Base-by-base conservation (phyloP, 352 stramenopile genomes). In the Pythium aquatile region DNA sequence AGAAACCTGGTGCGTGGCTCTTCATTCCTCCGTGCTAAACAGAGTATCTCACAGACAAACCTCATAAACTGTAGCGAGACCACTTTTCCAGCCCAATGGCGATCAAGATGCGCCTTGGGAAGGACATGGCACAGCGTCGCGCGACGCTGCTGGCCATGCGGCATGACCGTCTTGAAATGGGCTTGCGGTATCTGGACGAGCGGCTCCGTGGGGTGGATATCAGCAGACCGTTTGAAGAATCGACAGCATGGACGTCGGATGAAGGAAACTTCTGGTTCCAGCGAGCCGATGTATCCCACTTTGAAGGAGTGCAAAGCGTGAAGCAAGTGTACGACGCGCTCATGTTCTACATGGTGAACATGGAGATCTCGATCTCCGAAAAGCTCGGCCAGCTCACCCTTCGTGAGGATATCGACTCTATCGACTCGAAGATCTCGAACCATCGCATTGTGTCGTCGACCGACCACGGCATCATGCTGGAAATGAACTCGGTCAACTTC, bases 331-430 rank as follows among this genome's bases (percentile, higher is more conserved):
- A 74, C 37, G 78, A 90, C 14, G 68, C 74, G 11, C 60, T 85
- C 8, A 52, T 76, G 10, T 77, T 68, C 16, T 84, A 78, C 65
- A 70, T 78, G 48, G 37, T 75, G 14, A 85, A 83, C 33, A 78
- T 87, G 69, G 77, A 90, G 57, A 87, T 87, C 54, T 78, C 61
- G 4, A 78, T 90, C 20, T 82, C 77, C 2, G 77, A 85, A 55
- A 52, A 69, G 14, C 51, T 88, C 8, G 77, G 77, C 10, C 62
- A 86, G 44, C 69, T 79, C 8, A 85, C 77, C 28, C 47, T 87
- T 13, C 72, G 75, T 1, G 78, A 89, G 58, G 76, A 87, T 55
- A 74, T 82, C 35, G 74, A 83, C 29, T 59, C 64, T 10, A 68
- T 75, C 11, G 67, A 70, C 16, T 55, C 61, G 3, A 68, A 42